Evolutionary conservation across 2,329 filamentous ascomycete genomes (phyloP).

Genomic region (Trichophyton mentagrophytes): DNA sequence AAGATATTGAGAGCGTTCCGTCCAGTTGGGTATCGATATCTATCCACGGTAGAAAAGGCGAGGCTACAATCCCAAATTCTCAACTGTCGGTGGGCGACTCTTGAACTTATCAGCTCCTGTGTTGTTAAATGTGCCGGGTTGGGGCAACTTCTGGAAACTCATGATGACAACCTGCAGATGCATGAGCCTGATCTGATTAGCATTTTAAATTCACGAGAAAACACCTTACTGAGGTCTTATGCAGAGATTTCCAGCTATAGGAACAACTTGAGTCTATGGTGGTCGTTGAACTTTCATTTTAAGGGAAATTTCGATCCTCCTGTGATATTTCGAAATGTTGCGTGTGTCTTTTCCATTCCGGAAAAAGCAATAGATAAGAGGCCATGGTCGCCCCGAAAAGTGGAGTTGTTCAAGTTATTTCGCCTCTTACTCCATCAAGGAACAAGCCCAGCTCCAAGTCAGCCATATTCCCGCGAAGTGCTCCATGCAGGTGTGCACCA

Average conservation of each 20-base stretch:
- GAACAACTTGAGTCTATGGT: not conserved
- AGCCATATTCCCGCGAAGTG: slow-evolving; percentile 8
- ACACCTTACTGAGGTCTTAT: slow-evolving; percentile 23
- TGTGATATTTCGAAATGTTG: not conserved
- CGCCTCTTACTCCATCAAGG: slow-evolving; percentile 15
- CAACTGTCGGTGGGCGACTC: slow-evolving; percentile 30
- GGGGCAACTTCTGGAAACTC: not conserved
- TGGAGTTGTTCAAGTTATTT: slow-evolving; percentile 26
- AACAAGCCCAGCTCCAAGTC: not conserved
- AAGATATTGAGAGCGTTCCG: slow-evolving; percentile 18
- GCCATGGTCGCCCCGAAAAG: slow-evolving; percentile 19
- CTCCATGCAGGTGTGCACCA: slow-evolving; percentile 30
- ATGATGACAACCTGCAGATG: not conserved
- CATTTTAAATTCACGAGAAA: slow-evolving; percentile 21
- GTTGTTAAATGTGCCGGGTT: not conserved
- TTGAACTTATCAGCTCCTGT: slow-evolving; percentile 18
- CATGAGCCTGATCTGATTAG: not conserved
- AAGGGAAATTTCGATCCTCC: not conserved
- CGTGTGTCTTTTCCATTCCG: slow-evolving; percentile 16
- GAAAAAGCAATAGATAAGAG: slow-evolving; percentile 21
- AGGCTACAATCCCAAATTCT: slow-evolving; percentile 23
- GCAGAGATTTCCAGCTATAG: not conserved
- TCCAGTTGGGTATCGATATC: slow-evolving; percentile 24
- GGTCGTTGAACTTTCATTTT: not conserved
- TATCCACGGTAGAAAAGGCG: slow-evolving; percentile 20